Conservation (phyloP, 139 green algal species). For the Volvox reticuliferus region DNA sequence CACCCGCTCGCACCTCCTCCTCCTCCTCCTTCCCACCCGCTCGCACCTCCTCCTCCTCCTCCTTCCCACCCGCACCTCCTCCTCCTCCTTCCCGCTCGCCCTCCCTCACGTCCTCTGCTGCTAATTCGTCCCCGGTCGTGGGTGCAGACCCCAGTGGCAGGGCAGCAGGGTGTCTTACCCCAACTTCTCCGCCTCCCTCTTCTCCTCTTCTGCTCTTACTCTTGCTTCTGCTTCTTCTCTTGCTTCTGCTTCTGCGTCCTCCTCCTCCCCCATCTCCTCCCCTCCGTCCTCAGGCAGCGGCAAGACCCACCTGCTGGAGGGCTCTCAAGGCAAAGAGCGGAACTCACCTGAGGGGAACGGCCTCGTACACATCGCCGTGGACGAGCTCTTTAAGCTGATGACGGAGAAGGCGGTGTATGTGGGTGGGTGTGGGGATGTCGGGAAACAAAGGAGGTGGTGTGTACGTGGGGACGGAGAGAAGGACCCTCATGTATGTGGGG, state of each 20-base stretch:
- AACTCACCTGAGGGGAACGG: slow-evolving; percentile 53
- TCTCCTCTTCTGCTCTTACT: not conserved
- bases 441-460: not conserved
- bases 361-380: slow-evolving; percentile 64
- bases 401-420: slow-evolving; percentile 68
- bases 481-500: not conserved
- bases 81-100: too few species aligned
- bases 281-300: slow-evolving; percentile 57
- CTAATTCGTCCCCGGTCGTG: too few species aligned
- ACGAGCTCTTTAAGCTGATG: slow-evolving; percentile 74
- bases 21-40: too few species aligned
- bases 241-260: not conserved
- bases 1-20: not conserved
- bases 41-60: too few species aligned
- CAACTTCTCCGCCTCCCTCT: not conserved
- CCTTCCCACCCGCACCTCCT: too few species aligned
- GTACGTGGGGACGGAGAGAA: too few species aligned
- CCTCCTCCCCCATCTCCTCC: not conserved
- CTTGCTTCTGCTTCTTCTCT: not conserved
- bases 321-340: slow-evolving; percentile 40
- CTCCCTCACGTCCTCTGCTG: too few species aligned
- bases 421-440: slow-evolving; percentile 49
- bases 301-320: slow-evolving; percentile 73
- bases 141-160: too few species aligned
- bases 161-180: too few species aligned